A percentile compares a stretch with the other conserved stretches of the same genome.
Conservation (phyloP, 768 basidiomycete genomes). For the Naganishia friedmannii region DNA sequence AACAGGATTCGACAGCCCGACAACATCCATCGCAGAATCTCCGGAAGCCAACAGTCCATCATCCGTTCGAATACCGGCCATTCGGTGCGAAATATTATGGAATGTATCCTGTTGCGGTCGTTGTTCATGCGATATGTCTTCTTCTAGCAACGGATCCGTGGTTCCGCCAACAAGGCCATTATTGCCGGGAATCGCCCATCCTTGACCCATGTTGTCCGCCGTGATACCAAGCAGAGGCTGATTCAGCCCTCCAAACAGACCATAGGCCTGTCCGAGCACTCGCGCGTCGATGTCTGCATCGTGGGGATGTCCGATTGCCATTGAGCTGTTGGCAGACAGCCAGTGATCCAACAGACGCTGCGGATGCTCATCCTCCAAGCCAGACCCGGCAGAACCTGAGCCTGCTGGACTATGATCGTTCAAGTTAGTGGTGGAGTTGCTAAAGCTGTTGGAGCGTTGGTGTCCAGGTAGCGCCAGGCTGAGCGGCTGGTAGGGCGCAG, state of each 20-base stretch:
- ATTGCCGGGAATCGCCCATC: constrained; percentile 18
- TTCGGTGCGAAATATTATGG: constrained; percentile 28
- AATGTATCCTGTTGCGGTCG: constrained; percentile 29
- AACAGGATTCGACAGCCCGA: constrained; percentile 7
- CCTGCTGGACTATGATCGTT: constrained; percentile 29
- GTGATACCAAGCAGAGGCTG: constrained; percentile 13
- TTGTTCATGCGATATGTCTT: constrained; percentile 23
- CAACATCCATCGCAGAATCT: constrained; percentile 15
- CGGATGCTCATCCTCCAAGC: constrained; percentile 47
- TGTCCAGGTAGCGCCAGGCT: constrained; percentile 27
- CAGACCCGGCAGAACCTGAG: constrained; percentile 31
- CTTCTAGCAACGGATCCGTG: constrained; percentile 19
- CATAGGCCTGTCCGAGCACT: constrained; percentile 15
- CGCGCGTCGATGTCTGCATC: constrained; percentile 33
- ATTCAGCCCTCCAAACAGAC: constrained; percentile 29
- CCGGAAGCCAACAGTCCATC: constrained; percentile 24
- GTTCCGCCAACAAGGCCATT: background rate
- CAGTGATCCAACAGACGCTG: constrained; percentile 49
- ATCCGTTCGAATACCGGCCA: constrained; percentile 22
- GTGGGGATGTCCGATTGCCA: constrained; percentile 44
- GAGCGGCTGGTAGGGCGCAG: constrained; percentile 28
- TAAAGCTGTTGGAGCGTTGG: constrained; percentile 7
- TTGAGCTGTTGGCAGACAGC: constrained; percentile 43
- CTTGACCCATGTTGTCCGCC: constrained; percentile 2
- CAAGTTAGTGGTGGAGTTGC: constrained; percentile 28